Evolutionary conservation across 495 filamentous ascomycete species (phyloP).

Genomic region (Neurospora sp.): DNA sequence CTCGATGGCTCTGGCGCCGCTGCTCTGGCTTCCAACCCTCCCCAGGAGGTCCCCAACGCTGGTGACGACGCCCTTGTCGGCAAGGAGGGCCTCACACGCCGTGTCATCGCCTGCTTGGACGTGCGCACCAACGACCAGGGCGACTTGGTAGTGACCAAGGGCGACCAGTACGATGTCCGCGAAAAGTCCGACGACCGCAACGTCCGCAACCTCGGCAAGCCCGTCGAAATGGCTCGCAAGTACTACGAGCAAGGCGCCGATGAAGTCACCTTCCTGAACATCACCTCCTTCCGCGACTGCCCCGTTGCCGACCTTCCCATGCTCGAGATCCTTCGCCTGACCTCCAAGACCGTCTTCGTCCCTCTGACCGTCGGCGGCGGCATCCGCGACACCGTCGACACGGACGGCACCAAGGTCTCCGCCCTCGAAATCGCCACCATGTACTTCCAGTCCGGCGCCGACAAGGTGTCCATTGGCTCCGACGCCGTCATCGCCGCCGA

Average conservation of each 20-base stretch:
- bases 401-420: slow-evolving; percentile 74
- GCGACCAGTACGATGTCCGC: slow-evolving; percentile 99
- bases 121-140: slow-evolving; percentile 94
- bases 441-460: slow-evolving; percentile 97
- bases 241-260: slow-evolving; percentile 97
- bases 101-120: slow-evolving; percentile 92
- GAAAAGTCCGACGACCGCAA: slow-evolving; percentile 68
- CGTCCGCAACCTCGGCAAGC: slow-evolving; percentile 91
- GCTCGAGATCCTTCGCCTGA: slow-evolving; percentile 81
- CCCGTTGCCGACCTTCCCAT: slow-evolving; percentile 86
- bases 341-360: slow-evolving; percentile 92
- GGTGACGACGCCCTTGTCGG: slow-evolving; percentile 6
- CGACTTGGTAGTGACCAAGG: slow-evolving; percentile 94
- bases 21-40: slow-evolving; percentile 18
- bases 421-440: slow-evolving; percentile 89
- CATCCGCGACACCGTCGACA: slow-evolving; percentile 82
- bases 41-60: not conserved
- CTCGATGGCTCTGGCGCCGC: slow-evolving; percentile 53
- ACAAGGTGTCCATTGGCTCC: slow-evolving; percentile 95
- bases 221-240: slow-evolving; percentile 82
- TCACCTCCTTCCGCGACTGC: slow-evolving; percentile 93
- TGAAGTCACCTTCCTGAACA: slow-evolving; percentile 95
- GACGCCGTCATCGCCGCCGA: slow-evolving; percentile 90
- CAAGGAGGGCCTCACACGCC: slow-evolving; percentile 63
- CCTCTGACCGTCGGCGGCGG: slow-evolving; percentile 92